Conservation (phyloP, 495 filamentous ascomycete species). For the Neurospora terricola region DNA sequence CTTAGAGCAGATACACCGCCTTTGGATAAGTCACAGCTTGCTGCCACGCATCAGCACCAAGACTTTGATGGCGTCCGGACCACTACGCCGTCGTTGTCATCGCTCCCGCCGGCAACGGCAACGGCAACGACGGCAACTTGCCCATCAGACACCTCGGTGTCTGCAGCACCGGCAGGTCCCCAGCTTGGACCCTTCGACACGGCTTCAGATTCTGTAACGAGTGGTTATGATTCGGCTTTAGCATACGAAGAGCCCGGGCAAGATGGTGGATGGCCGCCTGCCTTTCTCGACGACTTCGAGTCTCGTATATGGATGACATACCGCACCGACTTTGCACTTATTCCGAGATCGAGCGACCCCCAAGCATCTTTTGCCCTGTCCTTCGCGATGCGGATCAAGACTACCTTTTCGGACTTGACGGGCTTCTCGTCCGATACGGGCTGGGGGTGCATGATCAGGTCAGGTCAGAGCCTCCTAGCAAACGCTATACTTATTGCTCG, state of each 20-base stretch:
- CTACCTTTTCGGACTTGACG: conserved; percentile 63
- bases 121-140: background rate
- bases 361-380: conserved; percentile 64
- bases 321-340: conserved; percentile 73
- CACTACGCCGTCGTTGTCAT: conserved; percentile 3
- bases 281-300: conserved; percentile 88
- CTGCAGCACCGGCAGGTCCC: conserved; percentile 8
- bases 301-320: conserved; percentile 96
- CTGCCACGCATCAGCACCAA: conserved; percentile 14
- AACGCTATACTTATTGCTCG: conserved; percentile 65
- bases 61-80: conserved; percentile 8
- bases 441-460: conserved; percentile 99
- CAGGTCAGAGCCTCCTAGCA: conserved; percentile 85
- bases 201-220: conserved; percentile 34
- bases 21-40: background rate
- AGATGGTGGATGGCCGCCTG: conserved; percentile 69
- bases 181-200: conserved; percentile 24
- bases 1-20: background rate
- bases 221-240: conserved; percentile 40
- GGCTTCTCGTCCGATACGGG: conserved; percentile 92
- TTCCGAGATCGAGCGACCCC: conserved; percentile 66
- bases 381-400: conserved; percentile 75
- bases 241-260: conserved; percentile 36
- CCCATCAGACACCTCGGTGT: background rate
- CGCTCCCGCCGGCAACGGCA: background rate